A percentile compares a stretch with the other conserved stretches of the same genome.
phyloP scores from a whole-genome alignment of 1,139 yeast genomes.

The Geotrichum aggregatum region DNA sequence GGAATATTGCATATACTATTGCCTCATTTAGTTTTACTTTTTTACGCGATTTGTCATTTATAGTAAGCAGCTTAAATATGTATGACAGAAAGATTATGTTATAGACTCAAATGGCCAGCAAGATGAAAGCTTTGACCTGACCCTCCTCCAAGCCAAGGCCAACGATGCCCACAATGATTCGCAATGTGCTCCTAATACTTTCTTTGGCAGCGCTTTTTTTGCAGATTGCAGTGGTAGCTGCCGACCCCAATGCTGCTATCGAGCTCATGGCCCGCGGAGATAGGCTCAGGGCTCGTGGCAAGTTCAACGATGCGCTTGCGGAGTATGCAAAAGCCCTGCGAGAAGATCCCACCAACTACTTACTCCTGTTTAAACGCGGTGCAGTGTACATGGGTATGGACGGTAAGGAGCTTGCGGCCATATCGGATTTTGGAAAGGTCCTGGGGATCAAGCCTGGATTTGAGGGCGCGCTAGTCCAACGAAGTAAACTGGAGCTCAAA shows the following conservation, averaged over 20 bases:
- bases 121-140: too few species aligned
- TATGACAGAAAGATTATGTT: too few species aligned
- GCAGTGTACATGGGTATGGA: slow-evolving; percentile 37
- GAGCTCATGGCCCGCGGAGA: slow-evolving; percentile 16
- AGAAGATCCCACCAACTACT: slow-evolving; percentile 35
- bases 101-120: too few species aligned
- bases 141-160: too few species aligned
- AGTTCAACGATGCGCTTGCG: slow-evolving; percentile 47
- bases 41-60: too few species aligned
- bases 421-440: slow-evolving; percentile 38
- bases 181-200: too few species aligned
- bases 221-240: background rate
- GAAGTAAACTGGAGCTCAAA: slow-evolving; percentile 36
- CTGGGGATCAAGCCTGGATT: slow-evolving; percentile 38
- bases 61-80: too few species aligned
- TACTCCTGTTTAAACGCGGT: slow-evolving; percentile 40
- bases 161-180: too few species aligned
- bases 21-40: too few species aligned
- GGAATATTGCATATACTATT: too few species aligned
- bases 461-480: slow-evolving; percentile 38
- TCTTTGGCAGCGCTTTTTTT: background rate
- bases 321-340: slow-evolving; percentile 45
- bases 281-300: slow-evolving; percentile 11
- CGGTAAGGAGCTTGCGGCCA: slow-evolving; percentile 38
- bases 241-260: background rate